A percentile compares a stretch with the other conserved stretches of the same genome.
phyloP scores from a whole-genome alignment of 2,329 filamentous ascomycete species.

The Neurospora sp. region DNA sequence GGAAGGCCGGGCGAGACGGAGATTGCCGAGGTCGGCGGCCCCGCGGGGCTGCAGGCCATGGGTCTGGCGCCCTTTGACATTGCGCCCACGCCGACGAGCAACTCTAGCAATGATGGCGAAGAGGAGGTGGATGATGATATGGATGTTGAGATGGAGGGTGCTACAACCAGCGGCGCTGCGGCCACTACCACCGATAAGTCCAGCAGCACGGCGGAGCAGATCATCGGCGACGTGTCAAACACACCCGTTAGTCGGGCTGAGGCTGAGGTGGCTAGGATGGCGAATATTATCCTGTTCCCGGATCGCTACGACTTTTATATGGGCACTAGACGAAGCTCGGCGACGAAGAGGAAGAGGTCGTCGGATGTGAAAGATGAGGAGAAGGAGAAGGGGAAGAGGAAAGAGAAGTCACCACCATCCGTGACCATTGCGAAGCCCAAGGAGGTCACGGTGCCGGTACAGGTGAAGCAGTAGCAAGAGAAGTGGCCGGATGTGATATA shows the following conservation, averaged over 20 bases:
- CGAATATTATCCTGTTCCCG: constrained; percentile 48
- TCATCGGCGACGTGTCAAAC: constrained; percentile 4
- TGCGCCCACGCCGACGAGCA: constrained; percentile 25
- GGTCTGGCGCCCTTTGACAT: constrained; percentile 42
- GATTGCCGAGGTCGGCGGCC: constrained; percentile 39
- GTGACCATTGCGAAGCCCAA: neutral
- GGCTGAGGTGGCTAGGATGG: constrained; percentile 41
- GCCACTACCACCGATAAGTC: no score
- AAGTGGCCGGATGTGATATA: neutral
- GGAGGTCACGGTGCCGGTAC: neutral
- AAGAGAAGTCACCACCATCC: neutral
- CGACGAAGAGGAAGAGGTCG: constrained; percentile 6
- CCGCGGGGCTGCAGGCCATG: constrained; percentile 45
- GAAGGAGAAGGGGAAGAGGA: neutral
- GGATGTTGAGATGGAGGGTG: constrained; percentile 10
- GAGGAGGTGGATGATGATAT: constrained; percentile 20
- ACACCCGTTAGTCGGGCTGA: constrained; percentile 28
- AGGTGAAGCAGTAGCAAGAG: constrained; percentile 4
- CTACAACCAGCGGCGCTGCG: no score
- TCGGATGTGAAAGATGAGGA: neutral
- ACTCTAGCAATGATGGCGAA: constrained; percentile 9
- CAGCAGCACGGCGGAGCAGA: constrained; percentile 13
- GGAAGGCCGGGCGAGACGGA: constrained; percentile 39
- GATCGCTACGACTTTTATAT: constrained; percentile 40
- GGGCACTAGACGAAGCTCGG: constrained; percentile 23